Evolutionary conservation across 2,329 filamentous ascomycete genomes (phyloP).

Genomic region (Coniella vitis): DNA sequence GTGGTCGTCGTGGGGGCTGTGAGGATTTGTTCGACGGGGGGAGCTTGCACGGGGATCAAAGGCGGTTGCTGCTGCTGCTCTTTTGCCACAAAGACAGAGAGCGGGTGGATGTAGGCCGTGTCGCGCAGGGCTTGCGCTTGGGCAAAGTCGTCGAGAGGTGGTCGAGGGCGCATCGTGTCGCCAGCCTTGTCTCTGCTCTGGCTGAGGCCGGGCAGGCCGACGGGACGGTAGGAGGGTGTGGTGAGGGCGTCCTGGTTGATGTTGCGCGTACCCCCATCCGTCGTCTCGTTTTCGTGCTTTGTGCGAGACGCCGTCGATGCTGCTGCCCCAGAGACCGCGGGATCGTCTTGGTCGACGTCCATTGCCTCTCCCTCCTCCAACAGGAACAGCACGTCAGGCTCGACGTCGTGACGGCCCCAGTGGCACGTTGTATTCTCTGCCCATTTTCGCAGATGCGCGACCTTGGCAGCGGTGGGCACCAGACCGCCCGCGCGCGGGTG

Average conservation of each 20-base stretch:
- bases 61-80: conserved; percentile 24
- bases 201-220: no score
- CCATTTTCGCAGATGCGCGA: no score
- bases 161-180: no score
- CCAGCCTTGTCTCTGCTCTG: no score
- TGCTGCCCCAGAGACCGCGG: no score
- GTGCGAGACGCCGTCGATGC: no score
- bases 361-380: neutral
- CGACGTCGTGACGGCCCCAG: conserved; percentile 1
- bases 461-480: no score
- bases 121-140: conserved; percentile 21
- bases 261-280: no score
- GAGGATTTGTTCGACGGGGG: conserved; percentile 30
- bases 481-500: neutral
- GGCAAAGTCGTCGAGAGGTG: conserved; percentile 3
- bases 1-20: conserved; percentile 23
- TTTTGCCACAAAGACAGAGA: conserved; percentile 20
- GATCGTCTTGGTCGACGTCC: no score
- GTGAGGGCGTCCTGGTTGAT: no score
- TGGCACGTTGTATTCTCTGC: neutral
- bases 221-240: no score
- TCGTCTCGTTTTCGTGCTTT: no score
- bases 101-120: conserved; percentile 22
- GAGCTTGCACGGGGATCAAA: conserved; percentile 29
- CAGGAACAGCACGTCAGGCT: neutral